Conservation (phyloP, 208 protist species). For the Angomonas ambiguus region DNA sequence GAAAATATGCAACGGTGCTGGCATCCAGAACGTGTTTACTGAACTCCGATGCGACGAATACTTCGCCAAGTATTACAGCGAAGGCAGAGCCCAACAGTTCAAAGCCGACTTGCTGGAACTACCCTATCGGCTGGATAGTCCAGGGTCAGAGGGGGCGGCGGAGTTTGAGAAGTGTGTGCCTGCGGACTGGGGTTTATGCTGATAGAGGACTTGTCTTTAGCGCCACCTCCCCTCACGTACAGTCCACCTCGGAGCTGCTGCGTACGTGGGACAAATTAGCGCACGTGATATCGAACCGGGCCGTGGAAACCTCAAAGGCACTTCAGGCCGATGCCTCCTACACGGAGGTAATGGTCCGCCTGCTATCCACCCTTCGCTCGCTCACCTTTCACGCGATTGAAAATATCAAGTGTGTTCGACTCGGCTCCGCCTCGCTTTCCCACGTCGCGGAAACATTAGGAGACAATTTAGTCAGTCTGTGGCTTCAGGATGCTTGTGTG, state of each 20-base stretch:
- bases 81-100: conserved; percentile 67
- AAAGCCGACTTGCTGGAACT: conserved; percentile 55
- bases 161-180: conserved; percentile 58
- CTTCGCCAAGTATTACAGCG: conserved; percentile 64
- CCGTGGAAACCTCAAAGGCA: conserved; percentile 35
- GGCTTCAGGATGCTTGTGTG: conserved; percentile 77
- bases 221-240: conserved; percentile 72
- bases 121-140: conserved; percentile 24
- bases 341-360: conserved; percentile 47
- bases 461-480: conserved; percentile 73
- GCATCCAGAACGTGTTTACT: conserved; percentile 72
- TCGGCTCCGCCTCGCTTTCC: conserved; percentile 68
- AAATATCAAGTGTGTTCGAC: conserved; percentile 57
- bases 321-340: conserved; percentile 49
- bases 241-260: conserved; percentile 72
- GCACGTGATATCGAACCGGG: conserved; percentile 38
- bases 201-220: conserved; percentile 81
- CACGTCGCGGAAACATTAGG: conserved; percentile 68
- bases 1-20: conserved; percentile 59
- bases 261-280: conserved; percentile 71
- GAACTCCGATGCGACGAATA: conserved; percentile 78
- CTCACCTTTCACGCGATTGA: conserved; percentile 57
- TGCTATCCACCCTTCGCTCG: conserved; percentile 55
- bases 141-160: conserved; percentile 30
- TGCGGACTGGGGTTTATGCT: conserved; percentile 79